Evolutionary conservation across 306 rosid species (phyloP).

Genomic region (Cucurbita ficifolia): DNA sequence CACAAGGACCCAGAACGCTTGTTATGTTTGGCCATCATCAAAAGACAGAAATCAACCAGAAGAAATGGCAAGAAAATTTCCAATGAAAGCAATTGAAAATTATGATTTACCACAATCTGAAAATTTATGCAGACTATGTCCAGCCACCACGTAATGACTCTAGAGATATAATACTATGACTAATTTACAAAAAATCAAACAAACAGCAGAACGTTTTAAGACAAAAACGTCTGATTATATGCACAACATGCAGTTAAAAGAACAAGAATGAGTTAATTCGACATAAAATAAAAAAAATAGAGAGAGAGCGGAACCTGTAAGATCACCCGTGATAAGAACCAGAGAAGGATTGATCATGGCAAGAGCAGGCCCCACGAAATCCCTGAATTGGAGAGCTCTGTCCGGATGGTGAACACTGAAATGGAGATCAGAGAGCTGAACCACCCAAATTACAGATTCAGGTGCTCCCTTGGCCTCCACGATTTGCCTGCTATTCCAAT

Average conservation of each 20-base stretch:
- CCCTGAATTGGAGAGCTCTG: slow-evolving; percentile 48
- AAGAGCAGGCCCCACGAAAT: slow-evolving; percentile 53
- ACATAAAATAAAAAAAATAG: neutral
- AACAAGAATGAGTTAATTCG: neutral
- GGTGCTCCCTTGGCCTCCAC: slow-evolving; percentile 29
- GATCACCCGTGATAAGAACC: slow-evolving; percentile 88
- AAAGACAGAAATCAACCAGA: neutral
- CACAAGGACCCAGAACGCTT: neutral
- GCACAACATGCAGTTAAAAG: neutral
- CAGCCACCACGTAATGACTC: neutral
- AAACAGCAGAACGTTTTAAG: neutral
- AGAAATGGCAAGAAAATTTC: neutral
- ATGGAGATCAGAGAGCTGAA: slow-evolving; percentile 96
- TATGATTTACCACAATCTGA: neutral
- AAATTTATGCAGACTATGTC: neutral
- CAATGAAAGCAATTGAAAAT: neutral
- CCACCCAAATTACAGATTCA: slow-evolving; percentile 66
- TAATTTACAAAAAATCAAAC: neutral
- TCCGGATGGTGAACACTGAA: slow-evolving; percentile 84
- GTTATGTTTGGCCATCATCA: neutral
- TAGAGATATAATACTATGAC: neutral
- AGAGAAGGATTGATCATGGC: slow-evolving; percentile 85
- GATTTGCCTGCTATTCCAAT: slow-evolving; percentile 3
- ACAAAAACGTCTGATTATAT: neutral
- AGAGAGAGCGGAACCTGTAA: slow-evolving; percentile 41